Percentiles rank a stretch among this genome's conserved stretches.
Conservation (phyloP, 2,329 filamentous ascomycete species). For the Fulvia fulva region DNA sequence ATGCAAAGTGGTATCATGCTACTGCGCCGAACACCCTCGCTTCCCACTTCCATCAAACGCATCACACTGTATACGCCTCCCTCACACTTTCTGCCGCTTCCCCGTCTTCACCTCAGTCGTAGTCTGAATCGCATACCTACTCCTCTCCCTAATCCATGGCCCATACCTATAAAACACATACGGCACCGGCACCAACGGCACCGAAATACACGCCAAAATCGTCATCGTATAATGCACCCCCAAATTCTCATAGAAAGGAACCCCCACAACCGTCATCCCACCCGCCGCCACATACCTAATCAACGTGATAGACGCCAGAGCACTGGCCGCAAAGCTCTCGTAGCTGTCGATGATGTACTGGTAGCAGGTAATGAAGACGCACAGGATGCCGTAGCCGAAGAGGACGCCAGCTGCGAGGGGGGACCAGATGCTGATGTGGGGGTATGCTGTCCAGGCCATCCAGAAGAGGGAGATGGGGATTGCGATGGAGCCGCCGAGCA, state of each 20-base stretch:
- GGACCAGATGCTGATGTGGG: slow-evolving; percentile 48
- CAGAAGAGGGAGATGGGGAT: slow-evolving; percentile 55
- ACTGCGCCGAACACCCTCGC: neutral
- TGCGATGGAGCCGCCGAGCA: slow-evolving; percentile 44
- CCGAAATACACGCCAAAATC: slow-evolving; percentile 15
- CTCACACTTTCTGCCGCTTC: neutral
- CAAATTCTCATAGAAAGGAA: slow-evolving; percentile 28
- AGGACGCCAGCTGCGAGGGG: slow-evolving; percentile 49
- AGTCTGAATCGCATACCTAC: slow-evolving; percentile 31
- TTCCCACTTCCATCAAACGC: no score
- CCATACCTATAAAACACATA: slow-evolving; percentile 18
- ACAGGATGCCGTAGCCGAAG: slow-evolving; percentile 51
- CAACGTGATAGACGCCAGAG: slow-evolving; percentile 41
- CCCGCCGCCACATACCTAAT: slow-evolving; percentile 41
- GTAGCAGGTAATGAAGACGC: slow-evolving; percentile 50
- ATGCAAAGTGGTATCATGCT: neutral
- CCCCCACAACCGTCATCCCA: slow-evolving; percentile 38
- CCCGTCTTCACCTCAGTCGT: slow-evolving; percentile 1
- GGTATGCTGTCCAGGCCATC: slow-evolving; percentile 53
- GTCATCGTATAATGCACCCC: slow-evolving; percentile 19
- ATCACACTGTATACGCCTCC: no score
- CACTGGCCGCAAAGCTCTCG: slow-evolving; percentile 50
- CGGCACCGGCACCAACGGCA: slow-evolving; percentile 15
- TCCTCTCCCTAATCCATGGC: slow-evolving; percentile 25
- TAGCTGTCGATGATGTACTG: slow-evolving; percentile 59